Base-by-base conservation (phyloP, 495 filamentous ascomycete species). In the Acidiella bohemica region DNA sequence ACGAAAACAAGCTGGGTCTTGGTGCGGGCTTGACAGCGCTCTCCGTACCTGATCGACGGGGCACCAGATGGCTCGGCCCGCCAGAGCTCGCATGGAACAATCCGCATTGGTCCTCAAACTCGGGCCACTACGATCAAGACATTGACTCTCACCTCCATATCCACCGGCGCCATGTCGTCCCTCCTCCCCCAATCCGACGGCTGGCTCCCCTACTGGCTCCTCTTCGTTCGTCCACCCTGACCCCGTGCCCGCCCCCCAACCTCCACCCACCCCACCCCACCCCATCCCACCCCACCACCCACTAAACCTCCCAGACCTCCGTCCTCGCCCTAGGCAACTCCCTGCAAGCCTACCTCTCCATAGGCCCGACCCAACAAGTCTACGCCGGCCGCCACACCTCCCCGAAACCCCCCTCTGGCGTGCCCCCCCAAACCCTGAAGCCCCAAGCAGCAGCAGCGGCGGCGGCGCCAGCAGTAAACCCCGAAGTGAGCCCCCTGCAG, bases 251-350 rank as follows among this genome's bases (percentile, higher is more conserved):
- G 17, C 16, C 27, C 12, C 36, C 23, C n/a, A 34, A 19, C 6
- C 22, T 19, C 2, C 5, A 9, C 34, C 25, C 8, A 37, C 34
- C 13, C 11, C 8, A 9, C 22, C 3, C 14, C n/a, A n/a, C n/a
- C n/a, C n/a, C n/a, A n/a, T n/a, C n/a, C n/a, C n/a, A n/a, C n/a
- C n/a, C n/a, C n/a, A n/a, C n/a, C n/a, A n/a, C n/a, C n/a, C n/a
- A n/a, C n/a, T n/a, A n/a, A n/a, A n/a, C n/a, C n/a, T 19, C 19
- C 5, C 49, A 90, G 83, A 67, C 88, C 50, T 81, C 81, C 33
- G 53, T 81, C 31, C 66, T 88, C 34, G 80, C 88, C 41, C 62
- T 84, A 35, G 75, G 69, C 51, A 96, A 96, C 67, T 76, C 72
- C 17, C 47, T 87, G 50, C 87, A 94, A 63, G 72, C 81, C 56